Evolutionary conservation across 345 rosid species (phyloP), one percentile per base, ranked within the genome.

Genomic region (Eutrema heterophyllum): DNA sequence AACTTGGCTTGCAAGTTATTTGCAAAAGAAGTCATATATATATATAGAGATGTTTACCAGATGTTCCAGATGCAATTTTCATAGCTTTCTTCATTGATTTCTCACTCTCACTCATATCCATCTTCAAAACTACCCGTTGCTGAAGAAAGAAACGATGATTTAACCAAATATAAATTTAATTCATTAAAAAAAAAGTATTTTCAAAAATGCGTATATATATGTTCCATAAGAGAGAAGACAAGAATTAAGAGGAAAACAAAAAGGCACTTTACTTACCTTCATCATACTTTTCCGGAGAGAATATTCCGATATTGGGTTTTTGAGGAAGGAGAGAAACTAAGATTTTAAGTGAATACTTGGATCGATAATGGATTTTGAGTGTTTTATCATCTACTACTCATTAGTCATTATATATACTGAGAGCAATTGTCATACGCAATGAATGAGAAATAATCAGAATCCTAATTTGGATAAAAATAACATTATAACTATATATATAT

Each of bases 101-200:
- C 35, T 68, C 75, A 46, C 16, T 58, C 2, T 6, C n/a, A 7
- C 27, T 67, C 67, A 70, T 61, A 41, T 72, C 70, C 51, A 82
- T 52, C 33, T 72, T 72, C 5, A 79, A 44, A 44, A 76, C 79
- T 44, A 72, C 64, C 6, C 54, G 15, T 72, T 79, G 78, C 84
- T 82, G 72, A 70, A 46, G 7, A 60, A 52, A 24, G 4, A 49
- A 48, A 21, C 0, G 9, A 54, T 43, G 9, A 24, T n/a, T 5
- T 15, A 14, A 24, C 3, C 6, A 18, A 55, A 4, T 4, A 12
- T 68, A 40, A 30, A 13, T 16, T 56, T 4, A n/a, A 54, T n/a
- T 29, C 24, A 48, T 8, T 8, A 49, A 24, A 49, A 24, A 50
- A 7, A 15, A 33, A 2, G 2, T 51, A 11, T 4, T 15, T 7